Evolutionary conservation across 2,329 filamentous ascomycete species (phyloP).

Genomic region (Didymella glomerata): DNA sequence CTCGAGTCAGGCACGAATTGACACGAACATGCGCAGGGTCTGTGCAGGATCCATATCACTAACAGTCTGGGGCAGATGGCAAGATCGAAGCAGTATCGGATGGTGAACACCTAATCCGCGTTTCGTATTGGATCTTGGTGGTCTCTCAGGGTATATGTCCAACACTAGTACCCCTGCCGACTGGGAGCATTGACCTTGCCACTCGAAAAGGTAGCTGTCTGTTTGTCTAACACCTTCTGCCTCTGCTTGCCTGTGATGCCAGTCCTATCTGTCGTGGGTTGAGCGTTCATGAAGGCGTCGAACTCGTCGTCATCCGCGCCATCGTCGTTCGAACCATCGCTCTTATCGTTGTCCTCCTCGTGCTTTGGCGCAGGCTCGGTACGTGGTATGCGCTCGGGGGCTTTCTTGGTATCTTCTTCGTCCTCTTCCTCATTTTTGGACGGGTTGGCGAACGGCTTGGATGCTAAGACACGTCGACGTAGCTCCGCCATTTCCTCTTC

Average conservation of each 20-base stretch:
- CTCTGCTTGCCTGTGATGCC: slow-evolving; percentile 72
- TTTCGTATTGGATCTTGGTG: slow-evolving; percentile 1
- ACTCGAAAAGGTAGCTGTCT: slow-evolving; percentile 47
- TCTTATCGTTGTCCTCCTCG: slow-evolving; percentile 70
- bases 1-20: not conserved
- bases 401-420: slow-evolving; percentile 58
- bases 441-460: slow-evolving; percentile 82
- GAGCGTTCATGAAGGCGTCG: slow-evolving; percentile 91
- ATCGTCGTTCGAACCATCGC: slow-evolving; percentile 70
- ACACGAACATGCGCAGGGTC: not conserved
- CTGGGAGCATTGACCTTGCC: slow-evolving; percentile 39
- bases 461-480: slow-evolving; percentile 85
- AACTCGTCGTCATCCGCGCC: slow-evolving; percentile 77
- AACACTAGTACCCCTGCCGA: slow-evolving; percentile 18
- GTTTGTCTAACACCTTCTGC: slow-evolving; percentile 52
- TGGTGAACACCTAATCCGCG: not conserved
- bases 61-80: not conserved
- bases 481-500: slow-evolving; percentile 95
- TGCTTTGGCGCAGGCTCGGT: slow-evolving; percentile 55
- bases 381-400: slow-evolving; percentile 68
- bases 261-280: slow-evolving; percentile 84
- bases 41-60: not conserved
- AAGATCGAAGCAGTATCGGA: not conserved
- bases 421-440: slow-evolving; percentile 37
- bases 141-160: not conserved